Conservation (phyloP, 176 grass and related monocot species). For the Avena insularis region DNA sequence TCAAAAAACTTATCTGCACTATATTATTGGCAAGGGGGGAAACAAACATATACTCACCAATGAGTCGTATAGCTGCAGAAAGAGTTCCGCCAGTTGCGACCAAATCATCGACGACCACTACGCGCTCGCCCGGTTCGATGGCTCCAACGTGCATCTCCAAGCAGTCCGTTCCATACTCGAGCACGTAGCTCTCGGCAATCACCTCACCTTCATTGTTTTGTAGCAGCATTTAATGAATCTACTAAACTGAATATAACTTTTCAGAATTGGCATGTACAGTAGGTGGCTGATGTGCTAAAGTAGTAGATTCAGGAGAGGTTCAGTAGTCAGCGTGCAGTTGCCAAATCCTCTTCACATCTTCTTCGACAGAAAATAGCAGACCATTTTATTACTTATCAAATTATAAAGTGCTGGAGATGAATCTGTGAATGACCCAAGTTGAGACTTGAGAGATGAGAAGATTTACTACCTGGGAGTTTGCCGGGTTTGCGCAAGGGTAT, state of each 20-base stretch:
- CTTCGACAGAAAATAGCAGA: neutral
- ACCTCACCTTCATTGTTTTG: constrained; percentile 70
- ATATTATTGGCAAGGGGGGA: too few relatives aligned
- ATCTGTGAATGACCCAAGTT: neutral
- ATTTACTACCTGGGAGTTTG: constrained; percentile 78
- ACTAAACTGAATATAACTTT: neutral
- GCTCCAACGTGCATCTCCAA: constrained; percentile 95
- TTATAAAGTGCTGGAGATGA: neutral
- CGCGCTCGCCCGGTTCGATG: constrained; percentile 55
- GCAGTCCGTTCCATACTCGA: constrained; percentile 94
- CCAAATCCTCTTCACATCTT: neutral
- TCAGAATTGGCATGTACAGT: too few relatives aligned
- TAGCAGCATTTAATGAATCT: neutral
- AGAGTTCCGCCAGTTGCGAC: constrained; percentile 93
- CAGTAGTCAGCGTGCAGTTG: neutral
- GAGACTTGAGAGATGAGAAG: neutral
- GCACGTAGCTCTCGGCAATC: constrained; percentile 81
- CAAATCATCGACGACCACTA: constrained; percentile 82
- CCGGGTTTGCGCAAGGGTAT: constrained; percentile 93
- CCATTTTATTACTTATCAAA: too few relatives aligned
- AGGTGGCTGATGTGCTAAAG: neutral
- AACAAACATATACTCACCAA: constrained; percentile 53
- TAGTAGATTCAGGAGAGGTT: too few relatives aligned
- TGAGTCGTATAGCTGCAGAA: constrained; percentile 86
- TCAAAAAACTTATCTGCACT: neutral